Conservation (phyloP, 139 green algal species). For the Tetratostichococcus sp. region DNA sequence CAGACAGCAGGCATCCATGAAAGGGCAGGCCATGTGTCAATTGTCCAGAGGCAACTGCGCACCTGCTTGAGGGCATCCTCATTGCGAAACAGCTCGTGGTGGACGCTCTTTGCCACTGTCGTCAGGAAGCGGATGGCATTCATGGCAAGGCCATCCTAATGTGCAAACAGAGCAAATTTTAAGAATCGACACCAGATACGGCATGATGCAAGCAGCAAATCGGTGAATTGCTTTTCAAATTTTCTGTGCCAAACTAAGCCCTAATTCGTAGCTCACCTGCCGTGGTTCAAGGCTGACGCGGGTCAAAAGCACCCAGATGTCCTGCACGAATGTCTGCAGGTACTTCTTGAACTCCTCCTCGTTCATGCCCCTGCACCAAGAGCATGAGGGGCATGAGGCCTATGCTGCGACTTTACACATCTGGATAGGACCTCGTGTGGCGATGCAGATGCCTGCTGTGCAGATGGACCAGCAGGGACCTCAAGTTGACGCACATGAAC, state of each 20-base stretch:
- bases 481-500: conserved; percentile 16
- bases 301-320: conserved; percentile 87
- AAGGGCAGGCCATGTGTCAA: too few species aligned
- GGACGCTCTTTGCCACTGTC: conserved; percentile 78
- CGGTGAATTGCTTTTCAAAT: not conserved
- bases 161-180: not conserved
- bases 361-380: conserved; percentile 62
- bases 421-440: too few species aligned
- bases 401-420: too few species aligned
- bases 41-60: too few species aligned
- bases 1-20: too few species aligned
- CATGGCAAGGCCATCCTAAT: conserved; percentile 86
- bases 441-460: too few species aligned
- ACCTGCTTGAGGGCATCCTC: conserved; percentile 47
- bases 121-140: conserved; percentile 92
- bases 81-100: conserved; percentile 77
- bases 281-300: conserved; percentile 44
- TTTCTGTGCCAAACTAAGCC: too few species aligned
- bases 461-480: too few species aligned
- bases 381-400: too few species aligned
- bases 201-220: not conserved
- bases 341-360: conserved; percentile 95
- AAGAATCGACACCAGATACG: too few species aligned
- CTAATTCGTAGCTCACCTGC: conserved; percentile 40
- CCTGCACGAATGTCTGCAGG: conserved; percentile 70